phyloP scores from a whole-genome alignment of 768 basidiomycete genomes.

The Mycena amicta region DNA sequence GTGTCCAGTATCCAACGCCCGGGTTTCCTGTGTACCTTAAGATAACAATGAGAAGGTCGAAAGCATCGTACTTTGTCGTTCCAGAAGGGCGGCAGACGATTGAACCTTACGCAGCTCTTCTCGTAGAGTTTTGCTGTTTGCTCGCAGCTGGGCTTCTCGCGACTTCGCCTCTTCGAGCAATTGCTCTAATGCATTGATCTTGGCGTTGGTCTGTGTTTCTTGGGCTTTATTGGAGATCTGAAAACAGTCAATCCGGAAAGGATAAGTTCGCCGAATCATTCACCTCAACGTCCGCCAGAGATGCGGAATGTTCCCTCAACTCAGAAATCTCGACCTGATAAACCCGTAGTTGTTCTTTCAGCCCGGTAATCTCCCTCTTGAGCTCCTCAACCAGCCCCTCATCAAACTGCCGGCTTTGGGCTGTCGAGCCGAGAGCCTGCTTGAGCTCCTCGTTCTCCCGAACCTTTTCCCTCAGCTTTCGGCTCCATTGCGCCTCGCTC shows the following conservation, averaged over 20 bases:
- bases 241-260: not conserved
- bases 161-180: conserved; percentile 73
- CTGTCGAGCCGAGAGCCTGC: conserved; percentile 54
- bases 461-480: conserved; percentile 76
- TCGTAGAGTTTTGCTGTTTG: conserved; percentile 86
- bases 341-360: conserved; percentile 49
- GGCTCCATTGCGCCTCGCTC: conserved; percentile 87
- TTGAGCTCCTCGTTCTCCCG: conserved; percentile 78
- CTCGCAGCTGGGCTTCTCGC: conserved; percentile 69
- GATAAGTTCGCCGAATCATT: not conserved
- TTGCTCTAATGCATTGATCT: conserved; percentile 57
- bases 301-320: conserved; percentile 50
- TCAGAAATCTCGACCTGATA: conserved; percentile 60
- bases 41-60: not conserved
- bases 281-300: conserved; percentile 66
- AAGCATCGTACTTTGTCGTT: conserved; percentile 56
- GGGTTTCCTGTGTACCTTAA: conserved; percentile 62
- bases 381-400: conserved; percentile 52
- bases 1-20: conserved; percentile 91
- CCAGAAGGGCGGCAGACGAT: conserved; percentile 85
- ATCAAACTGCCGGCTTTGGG: conserved; percentile 61
- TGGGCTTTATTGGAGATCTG: conserved; percentile 40
- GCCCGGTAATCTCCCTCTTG: conserved; percentile 55
- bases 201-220: conserved; percentile 50
- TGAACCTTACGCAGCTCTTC: conserved; percentile 97